phyloP scores from a whole-genome alignment of 2,329 filamentous ascomycete species.

The Pseudocercospora crystallina region DNA sequence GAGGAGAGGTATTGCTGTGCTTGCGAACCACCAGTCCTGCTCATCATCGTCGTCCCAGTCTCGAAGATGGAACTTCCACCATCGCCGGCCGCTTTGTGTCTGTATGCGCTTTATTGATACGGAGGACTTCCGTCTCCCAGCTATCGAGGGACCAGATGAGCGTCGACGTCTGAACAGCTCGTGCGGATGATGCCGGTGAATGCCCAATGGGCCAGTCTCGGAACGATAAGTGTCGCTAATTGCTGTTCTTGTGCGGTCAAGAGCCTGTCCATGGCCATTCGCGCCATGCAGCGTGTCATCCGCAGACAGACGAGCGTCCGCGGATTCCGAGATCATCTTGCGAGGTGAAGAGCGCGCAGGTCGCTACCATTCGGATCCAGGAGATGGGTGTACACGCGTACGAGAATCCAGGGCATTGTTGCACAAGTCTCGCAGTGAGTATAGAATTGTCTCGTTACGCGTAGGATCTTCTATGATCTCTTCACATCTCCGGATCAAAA shows the following conservation, averaged over 20 bases:
- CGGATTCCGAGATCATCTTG: not conserved
- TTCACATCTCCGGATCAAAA: too few species aligned
- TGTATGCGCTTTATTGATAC: constrained; percentile 12
- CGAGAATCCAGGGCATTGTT: too few species aligned
- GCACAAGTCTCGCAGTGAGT: too few species aligned
- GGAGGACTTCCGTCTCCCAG: constrained; percentile 17
- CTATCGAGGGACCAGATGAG: constrained; percentile 12
- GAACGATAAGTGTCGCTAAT: not conserved
- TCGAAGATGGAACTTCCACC: constrained; percentile 27
- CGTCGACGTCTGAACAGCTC: constrained; percentile 15
- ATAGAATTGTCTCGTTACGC: too few species aligned
- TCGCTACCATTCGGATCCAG: too few species aligned
- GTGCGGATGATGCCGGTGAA: constrained; percentile 9
- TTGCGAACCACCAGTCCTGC: constrained; percentile 39
- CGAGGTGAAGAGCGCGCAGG: not conserved
- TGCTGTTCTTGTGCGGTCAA: not conserved
- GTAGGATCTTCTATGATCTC: too few species aligned
- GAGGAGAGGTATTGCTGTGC: constrained; percentile 56
- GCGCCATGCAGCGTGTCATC: not conserved
- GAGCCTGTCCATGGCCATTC: not conserved
- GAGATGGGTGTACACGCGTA: too few species aligned
- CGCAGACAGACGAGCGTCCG: not conserved
- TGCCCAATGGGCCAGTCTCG: constrained; percentile 10
- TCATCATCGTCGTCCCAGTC: constrained; percentile 37
- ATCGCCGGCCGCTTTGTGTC: constrained; percentile 9